phyloP scores from a whole-genome alignment of 2,329 filamentous ascomycete genomes.

The Paraconiothyrium sp. region DNA sequence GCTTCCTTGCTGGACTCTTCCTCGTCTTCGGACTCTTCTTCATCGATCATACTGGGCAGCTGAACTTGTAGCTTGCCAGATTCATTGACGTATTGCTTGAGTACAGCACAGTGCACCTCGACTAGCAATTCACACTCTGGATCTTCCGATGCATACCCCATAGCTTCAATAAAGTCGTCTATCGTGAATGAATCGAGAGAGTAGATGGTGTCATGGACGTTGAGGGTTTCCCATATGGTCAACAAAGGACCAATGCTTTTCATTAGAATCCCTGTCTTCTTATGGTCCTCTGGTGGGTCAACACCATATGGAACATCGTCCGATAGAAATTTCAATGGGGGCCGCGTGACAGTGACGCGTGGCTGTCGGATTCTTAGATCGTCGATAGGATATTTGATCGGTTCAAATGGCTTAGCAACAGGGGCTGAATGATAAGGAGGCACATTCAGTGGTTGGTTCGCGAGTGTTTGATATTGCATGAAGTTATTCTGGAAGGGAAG shows the following conservation, averaged over 20 bases:
- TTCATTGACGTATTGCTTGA: slow-evolving; percentile 84
- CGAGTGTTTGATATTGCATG: slow-evolving; percentile 54
- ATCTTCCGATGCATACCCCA: slow-evolving; percentile 78
- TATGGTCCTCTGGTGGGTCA: slow-evolving; percentile 46
- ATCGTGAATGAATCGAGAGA: slow-evolving; percentile 96
- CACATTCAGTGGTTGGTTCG: slow-evolving; percentile 13
- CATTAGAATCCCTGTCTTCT: slow-evolving; percentile 72
- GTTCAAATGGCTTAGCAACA: slow-evolving; percentile 49
- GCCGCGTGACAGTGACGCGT: slow-evolving; percentile 71
- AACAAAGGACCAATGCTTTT: slow-evolving; percentile 85
- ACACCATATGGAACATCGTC: slow-evolving; percentile 61
- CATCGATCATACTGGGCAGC: slow-evolving; percentile 73
- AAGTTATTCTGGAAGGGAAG: slow-evolving; percentile 48
- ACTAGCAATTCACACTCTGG: slow-evolving; percentile 84
- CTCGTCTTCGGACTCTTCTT: slow-evolving; percentile 56
- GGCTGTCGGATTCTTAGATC: slow-evolving; percentile 83
- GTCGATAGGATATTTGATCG: slow-evolving; percentile 94
- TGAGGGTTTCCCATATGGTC: slow-evolving; percentile 95
- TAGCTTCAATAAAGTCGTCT: slow-evolving; percentile 91
- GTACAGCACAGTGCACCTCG: slow-evolving; percentile 88
- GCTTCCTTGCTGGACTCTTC: slow-evolving; percentile 59
- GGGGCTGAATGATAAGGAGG: slow-evolving; percentile 54
- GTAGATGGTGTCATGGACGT: slow-evolving; percentile 97
- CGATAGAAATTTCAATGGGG: slow-evolving; percentile 80
- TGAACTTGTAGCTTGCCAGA: slow-evolving; percentile 83